Base-by-base conservation (phyloP, 495 filamentous ascomycete genomes). In the Oleoguttula mirabilis region DNA sequence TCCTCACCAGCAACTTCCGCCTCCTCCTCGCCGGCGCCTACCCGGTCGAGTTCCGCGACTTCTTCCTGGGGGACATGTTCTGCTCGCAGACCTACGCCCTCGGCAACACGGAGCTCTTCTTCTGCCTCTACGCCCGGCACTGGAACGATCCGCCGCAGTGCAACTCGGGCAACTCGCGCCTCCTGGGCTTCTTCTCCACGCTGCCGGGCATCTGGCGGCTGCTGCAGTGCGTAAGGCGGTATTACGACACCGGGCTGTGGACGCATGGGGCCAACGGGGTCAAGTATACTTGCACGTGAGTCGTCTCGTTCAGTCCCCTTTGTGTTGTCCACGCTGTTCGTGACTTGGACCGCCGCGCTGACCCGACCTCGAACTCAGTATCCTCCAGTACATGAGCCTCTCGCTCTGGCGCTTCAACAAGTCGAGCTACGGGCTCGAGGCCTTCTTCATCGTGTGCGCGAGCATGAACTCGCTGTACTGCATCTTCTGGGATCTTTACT, bases 41-140 rank as follows among this genome's bases (percentile, higher is more conserved):
- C 59, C 86, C 82, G 8, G 90, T 98, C 15, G 90, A 95, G 58
- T 98, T 96, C 56, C 76, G 86, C 44, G 90, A 98, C 58, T 96
- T 98, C 65, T 98, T 94, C 60, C 70, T 96, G 0, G 90, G 90
- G 12, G 90, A 98, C 57, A 95, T 96, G 71, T 93, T 84, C 56
- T 96, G 90, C 58, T 96, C 90, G 4, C 72, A 87, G 39, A 90
- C 86, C 6, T 96, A 98, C 60, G 69, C 79, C 21, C 81, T 85
- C 56, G 79, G 84, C 82, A 95, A 96, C 55, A 75, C 96, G 37
- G 80, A 80, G 51, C 69, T 96, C 2, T 95, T 96, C 61, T 94
- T 94, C 56, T 98, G 90, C 57, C 74, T 98, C 8, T 96, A 96
- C 55, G 76, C 80, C 3, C 61, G 74, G 23, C 54, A 71, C 24